Evolutionary conservation across 2,329 filamentous ascomycete genomes (phyloP).

Genomic region (Drechslera avenae): DNA sequence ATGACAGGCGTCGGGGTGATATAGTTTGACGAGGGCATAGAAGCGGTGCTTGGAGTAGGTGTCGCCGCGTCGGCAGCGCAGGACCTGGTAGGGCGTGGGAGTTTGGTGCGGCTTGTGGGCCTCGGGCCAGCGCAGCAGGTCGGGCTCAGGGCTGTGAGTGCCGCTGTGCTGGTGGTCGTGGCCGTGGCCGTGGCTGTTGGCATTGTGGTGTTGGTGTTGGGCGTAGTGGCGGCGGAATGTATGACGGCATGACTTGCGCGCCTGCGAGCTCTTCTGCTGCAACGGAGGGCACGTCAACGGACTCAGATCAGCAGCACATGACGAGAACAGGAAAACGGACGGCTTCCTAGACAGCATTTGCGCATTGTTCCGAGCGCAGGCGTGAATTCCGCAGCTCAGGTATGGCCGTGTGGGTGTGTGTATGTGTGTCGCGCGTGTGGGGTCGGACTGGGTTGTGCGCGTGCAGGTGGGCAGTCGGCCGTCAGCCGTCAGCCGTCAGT

Average conservation of each 20-base stretch:
- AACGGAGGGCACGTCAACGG: slow-evolving; percentile 12
- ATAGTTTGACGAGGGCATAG: slow-evolving; percentile 91
- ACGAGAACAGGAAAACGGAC: slow-evolving; percentile 21
- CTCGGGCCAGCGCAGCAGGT: slow-evolving; percentile 42
- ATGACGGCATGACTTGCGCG: slow-evolving; percentile 48
- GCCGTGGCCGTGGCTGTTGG: slow-evolving; percentile 9
- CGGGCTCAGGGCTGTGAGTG: slow-evolving; percentile 21
- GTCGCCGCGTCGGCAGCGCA: slow-evolving; percentile 64
- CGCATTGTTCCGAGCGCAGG: slow-evolving; percentile 30
- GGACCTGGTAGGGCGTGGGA: slow-evolving; percentile 90
- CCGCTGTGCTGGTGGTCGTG: slow-evolving; percentile 38
- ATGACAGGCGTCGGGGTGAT: slow-evolving; percentile 78
- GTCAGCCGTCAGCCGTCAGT: slow-evolving; percentile 9
- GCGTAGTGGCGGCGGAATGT: slow-evolving; percentile 28
- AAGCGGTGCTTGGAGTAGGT: slow-evolving; percentile 83
- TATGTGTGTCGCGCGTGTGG: slow-evolving; percentile 10
- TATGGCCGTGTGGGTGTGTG: slow-evolving; percentile 3
- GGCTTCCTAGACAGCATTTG: slow-evolving; percentile 48
- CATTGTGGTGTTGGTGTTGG: neutral
- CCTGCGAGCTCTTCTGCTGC: slow-evolving; percentile 15
- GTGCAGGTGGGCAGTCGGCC: neutral
- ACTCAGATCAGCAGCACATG: slow-evolving; percentile 26
- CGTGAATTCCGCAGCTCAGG: slow-evolving; percentile 16
- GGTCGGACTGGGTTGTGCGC: neutral
- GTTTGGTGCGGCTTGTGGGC: slow-evolving; percentile 45